Base-by-base conservation (phyloP, 768 basidiomycete species). In the Leccinum rimulosum region DNA sequence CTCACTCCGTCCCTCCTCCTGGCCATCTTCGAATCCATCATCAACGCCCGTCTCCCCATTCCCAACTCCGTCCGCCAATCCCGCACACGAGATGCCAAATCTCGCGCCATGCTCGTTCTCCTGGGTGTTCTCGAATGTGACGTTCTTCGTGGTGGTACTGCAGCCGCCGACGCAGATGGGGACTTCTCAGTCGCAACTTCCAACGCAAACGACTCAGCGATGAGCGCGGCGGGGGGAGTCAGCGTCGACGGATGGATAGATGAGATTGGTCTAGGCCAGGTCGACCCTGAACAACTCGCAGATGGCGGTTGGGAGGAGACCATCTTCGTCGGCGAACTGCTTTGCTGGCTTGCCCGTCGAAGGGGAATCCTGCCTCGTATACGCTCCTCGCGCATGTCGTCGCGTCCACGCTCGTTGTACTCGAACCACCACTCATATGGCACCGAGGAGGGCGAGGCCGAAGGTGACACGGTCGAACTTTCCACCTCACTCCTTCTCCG, bases 1-100 rank as follows among this genome's bases (percentile, higher is more conserved):
- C 80, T 93, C 10, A 89, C 87, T 0, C 89, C 90, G 0, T 83
- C 85, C 1, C 78, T 92, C 8, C 79, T 92, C 25, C 79, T 92
- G 35, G 85, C 82, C 43, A 80, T 91, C 61, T 77, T 91, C 15
- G 89, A 91, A 61, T 82, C 80, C 1, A 72, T 91, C 47, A 75
- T 89, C 38, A 68, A 73, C 22, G 67, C 74, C 6, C 82, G 84
- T 27, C 81, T 91, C 9, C 82, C 84, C 3, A 75, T 84, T 14
- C 48, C 66, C 19, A 33, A 64, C 7, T 51, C 69, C 19, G 68
- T 75, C 27, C 74, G 80, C 61, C 63, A 75, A 55, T 74, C 77
- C 38, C 71, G 76, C 65, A 74, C 70, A 54, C 47, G 59, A 57
- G 57, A 61, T 1, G 75, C 77, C 8, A 84, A 84, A 64, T 70